Conservation (phyloP, 108 stramenopile genomes). For the Conticribra weissflogii region DNA sequence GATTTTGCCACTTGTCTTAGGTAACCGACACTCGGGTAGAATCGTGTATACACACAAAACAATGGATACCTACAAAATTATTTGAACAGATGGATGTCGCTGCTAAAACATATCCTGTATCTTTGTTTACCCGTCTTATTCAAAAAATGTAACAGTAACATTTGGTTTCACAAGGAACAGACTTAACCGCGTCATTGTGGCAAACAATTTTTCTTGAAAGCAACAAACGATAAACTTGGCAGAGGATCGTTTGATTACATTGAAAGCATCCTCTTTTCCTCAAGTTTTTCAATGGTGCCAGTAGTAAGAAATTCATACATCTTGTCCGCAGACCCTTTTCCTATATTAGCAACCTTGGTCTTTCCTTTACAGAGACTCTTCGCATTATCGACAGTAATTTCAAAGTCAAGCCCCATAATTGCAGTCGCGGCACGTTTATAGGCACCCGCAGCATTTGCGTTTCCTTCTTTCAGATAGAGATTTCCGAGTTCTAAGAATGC, state of each 20-base stretch:
- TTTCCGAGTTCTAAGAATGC: conserved; percentile 63
- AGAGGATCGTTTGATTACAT: conserved; percentile 3
- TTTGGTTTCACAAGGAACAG: too few relatives aligned
- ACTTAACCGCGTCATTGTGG: too few relatives aligned
- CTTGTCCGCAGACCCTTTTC: conserved; percentile 69
- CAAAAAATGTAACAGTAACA: too few relatives aligned
- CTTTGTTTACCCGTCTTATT: too few relatives aligned
- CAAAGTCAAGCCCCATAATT: conserved; percentile 58
- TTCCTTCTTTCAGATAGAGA: conserved; percentile 65
- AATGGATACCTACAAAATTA: too few relatives aligned
- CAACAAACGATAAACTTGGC: not conserved
- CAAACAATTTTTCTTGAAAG: not conserved
- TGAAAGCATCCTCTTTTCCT: conserved; percentile 59
- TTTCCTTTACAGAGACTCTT: conserved; percentile 77
- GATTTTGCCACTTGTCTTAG: too few relatives aligned
- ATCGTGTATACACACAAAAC: too few relatives aligned
- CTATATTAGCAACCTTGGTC: conserved; percentile 74
- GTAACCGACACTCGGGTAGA: too few relatives aligned
- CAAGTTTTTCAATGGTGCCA: conserved; percentile 77
- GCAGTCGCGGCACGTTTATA: conserved; percentile 56
- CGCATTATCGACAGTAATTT: conserved; percentile 76
- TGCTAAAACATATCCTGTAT: too few relatives aligned
- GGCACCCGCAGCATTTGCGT: conserved; percentile 46
- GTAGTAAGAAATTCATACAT: conserved; percentile 72
- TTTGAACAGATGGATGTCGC: too few relatives aligned